Evolutionary conservation across 2,329 filamentous ascomycete species (phyloP).

Genomic region (Exutisphaerella laricina): DNA sequence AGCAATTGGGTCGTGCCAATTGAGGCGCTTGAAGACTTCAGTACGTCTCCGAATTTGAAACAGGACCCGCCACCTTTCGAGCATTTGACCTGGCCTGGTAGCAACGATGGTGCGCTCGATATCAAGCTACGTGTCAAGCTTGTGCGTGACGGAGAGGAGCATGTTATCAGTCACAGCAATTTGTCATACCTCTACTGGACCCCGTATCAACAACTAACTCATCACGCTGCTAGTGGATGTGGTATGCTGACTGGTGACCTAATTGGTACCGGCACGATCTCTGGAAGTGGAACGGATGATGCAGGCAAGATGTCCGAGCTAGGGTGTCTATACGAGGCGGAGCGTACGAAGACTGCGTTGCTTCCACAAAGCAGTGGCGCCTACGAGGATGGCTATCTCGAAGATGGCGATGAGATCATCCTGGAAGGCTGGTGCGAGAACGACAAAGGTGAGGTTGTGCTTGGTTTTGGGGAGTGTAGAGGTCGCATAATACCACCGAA

Average conservation of each 20-base stretch:
- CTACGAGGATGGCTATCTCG: slow-evolving; percentile 35
- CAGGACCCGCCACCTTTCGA: slow-evolving; percentile 28
- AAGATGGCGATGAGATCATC: slow-evolving; percentile 38
- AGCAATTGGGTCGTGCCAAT: slow-evolving; percentile 58
- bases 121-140: slow-evolving; percentile 31
- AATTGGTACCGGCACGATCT: slow-evolving; percentile 43
- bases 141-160: slow-evolving; percentile 22
- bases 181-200: slow-evolving; percentile 43
- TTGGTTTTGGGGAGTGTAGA: slow-evolving; percentile 31
- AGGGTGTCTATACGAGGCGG: slow-evolving; percentile 40
- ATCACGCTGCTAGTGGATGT: slow-evolving; percentile 41
- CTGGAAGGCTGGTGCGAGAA: slow-evolving; percentile 32
- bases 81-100: slow-evolving; percentile 25
- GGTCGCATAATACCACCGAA: slow-evolving; percentile 25
- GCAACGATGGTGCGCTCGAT: slow-evolving; percentile 26
- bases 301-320: slow-evolving; percentile 33
- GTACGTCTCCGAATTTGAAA: slow-evolving; percentile 23
- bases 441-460: slow-evolving; percentile 18
- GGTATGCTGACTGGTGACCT: slow-evolving; percentile 40
- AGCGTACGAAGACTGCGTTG: slow-evolving; percentile 31
- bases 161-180: slow-evolving; percentile 26
- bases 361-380: slow-evolving; percentile 30
- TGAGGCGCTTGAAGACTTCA: slow-evolving; percentile 48
- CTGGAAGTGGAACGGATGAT: slow-evolving; percentile 31
- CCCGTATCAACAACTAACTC: slow-evolving; percentile 42